A percentile compares a stretch with the other conserved stretches of the same genome.
Evolutionary conservation across 129 eudicot genomes (phyloP).

Genomic region (Apium graveolens): DNA sequence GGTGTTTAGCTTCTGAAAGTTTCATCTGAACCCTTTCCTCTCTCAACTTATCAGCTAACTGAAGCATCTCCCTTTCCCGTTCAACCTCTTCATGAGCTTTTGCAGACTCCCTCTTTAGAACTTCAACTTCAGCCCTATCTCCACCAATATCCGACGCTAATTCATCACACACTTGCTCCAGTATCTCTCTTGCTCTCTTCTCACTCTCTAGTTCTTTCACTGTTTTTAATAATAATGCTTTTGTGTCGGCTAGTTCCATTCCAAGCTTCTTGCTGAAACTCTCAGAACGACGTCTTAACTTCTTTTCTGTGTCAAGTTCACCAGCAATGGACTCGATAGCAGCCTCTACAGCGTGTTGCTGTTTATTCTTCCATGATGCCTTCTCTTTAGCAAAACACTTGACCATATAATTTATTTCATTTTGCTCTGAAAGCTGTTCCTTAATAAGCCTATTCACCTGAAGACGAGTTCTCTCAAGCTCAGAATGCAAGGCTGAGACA

Average conservation of each 20-base stretch:
- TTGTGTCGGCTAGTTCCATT: constrained; percentile 63
- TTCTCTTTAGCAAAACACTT: constrained; percentile 86
- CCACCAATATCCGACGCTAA: constrained; percentile 66
- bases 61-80: constrained; percentile 79
- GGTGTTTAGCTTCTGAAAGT: constrained; percentile 72
- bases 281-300: constrained; percentile 65
- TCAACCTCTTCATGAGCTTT: constrained; percentile 70
- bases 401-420: constrained; percentile 61
- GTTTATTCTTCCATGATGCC: constrained; percentile 67
- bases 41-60: constrained; percentile 61
- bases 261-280: constrained; percentile 84
- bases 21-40: constrained; percentile 91
- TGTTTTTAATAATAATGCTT: constrained; percentile 45
- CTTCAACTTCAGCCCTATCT: constrained; percentile 55
- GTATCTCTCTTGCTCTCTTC: constrained; percentile 66
- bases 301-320: constrained; percentile 73
- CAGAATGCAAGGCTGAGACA: constrained; percentile 81
- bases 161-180: constrained; percentile 87
- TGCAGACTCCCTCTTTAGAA: constrained; percentile 54
- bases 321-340: constrained; percentile 62
- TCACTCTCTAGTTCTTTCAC: constrained; percentile 75
- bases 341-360: constrained; percentile 53
- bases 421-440: constrained; percentile 65
- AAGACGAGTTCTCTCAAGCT: constrained; percentile 94
- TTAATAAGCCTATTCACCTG: constrained; percentile 81